Base-by-base conservation (phyloP, 805 yeast genomes). In the Lachancea lanzarotensis region DNA sequence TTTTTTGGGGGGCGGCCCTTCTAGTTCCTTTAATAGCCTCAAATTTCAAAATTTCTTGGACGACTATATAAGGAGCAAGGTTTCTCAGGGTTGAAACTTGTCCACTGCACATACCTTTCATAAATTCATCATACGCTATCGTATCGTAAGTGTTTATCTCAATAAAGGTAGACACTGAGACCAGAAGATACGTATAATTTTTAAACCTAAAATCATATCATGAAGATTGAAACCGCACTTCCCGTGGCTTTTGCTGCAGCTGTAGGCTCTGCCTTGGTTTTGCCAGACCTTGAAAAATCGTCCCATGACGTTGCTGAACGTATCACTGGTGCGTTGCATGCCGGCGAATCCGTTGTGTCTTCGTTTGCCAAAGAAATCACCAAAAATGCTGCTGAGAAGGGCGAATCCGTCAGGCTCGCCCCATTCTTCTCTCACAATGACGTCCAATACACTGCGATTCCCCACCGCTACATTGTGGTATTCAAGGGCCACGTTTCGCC, bases 381-480 rank as follows among this genome's bases (percentile, higher is more conserved):
- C 30, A 38, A 46, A 30, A 36, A 32, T 11, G 42, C 43, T 17
- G 47, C 45, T 29, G 45, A 40, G 16, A 19, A 35, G 30, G 51
- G 40, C 34, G 55, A 32, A 20, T 42, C 33, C 13, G 39, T 32
- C 16, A 42, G 47, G 35, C 56, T 67, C 35, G 77, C 78, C 25
- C 80, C 83, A 5, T 56, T 82, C 33, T 55, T 78, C 48, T 60
- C 73, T 32, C 63, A 74, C 38, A 50, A 68, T 26, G 75, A 75
- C 41, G 57, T 62, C 11, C 15, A 3, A 11, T 63, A 70, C 42
- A 73, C 76, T 46, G 52, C 74, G 38, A 76, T 84, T 54, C 82
- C 89, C 31, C 75, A 84, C 70, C 81, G 82, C 57, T 93, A 88
- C 72, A 90, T 93, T 52, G 71, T 93, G 54, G 89, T 90, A 41